Conservation (phyloP, 345 rosid species). For the Arabis hirsuta region DNA sequence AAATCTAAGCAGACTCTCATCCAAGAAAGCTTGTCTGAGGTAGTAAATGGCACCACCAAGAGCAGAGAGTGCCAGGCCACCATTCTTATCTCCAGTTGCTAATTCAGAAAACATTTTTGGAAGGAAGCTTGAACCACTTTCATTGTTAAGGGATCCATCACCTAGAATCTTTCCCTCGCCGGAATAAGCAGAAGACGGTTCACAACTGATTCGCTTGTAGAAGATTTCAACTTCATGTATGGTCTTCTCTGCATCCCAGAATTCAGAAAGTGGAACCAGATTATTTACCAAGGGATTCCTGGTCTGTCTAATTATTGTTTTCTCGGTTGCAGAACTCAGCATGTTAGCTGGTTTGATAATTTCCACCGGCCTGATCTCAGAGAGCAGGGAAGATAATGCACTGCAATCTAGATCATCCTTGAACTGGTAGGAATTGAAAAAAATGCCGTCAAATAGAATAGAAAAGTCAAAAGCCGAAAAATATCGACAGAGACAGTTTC, state of each 20-base stretch:
- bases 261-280: slow-evolving; percentile 71
- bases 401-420: slow-evolving; percentile 84
- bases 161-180: slow-evolving; percentile 43
- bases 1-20: slow-evolving; percentile 86
- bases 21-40: slow-evolving; percentile 87
- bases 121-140: slow-evolving; percentile 47
- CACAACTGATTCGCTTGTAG: slow-evolving; percentile 52
- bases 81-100: slow-evolving; percentile 57
- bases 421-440: slow-evolving; percentile 57
- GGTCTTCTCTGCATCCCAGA: slow-evolving; percentile 93
- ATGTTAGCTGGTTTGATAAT: slow-evolving; percentile 77
- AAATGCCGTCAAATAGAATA: slow-evolving; percentile 22
- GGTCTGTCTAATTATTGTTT: slow-evolving; percentile 73
- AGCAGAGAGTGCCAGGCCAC: slow-evolving; percentile 82
- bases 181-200: slow-evolving; percentile 47
- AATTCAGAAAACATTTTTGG: slow-evolving; percentile 66
- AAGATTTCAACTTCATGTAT: slow-evolving; percentile 57
- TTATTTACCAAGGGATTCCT: slow-evolving; percentile 87
- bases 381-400: slow-evolving; percentile 70
- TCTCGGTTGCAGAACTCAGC: slow-evolving; percentile 80
- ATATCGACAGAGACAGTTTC: neutral
- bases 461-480: slow-evolving; percentile 4
- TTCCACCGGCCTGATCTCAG: slow-evolving; percentile 94
- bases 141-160: slow-evolving; percentile 27
- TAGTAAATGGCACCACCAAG: slow-evolving; percentile 94